These are phyloP conservation scores for carrot (Daucus carota) DNA, from an alignment of 129 eudicot species.

Conservation along the genomic window DNA sequence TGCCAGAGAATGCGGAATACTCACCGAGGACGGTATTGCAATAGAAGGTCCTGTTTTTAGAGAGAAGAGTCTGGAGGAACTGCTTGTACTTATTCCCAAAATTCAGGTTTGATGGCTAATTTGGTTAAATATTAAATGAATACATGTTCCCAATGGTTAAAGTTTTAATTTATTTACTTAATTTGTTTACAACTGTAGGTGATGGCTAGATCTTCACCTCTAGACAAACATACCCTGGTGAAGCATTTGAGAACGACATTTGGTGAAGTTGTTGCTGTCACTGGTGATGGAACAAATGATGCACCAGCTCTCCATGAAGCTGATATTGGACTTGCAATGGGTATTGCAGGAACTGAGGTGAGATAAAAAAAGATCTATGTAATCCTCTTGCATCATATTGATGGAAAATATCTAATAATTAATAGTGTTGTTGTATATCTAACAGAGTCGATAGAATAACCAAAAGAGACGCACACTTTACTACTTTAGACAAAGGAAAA, in stretches of 20 bases:
- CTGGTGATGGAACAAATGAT: slow-evolving; percentile 96
- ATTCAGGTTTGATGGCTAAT: slow-evolving; percentile 49
- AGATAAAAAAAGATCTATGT: background rate
- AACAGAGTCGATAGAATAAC: background rate
- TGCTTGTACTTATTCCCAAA: slow-evolving; percentile 62
- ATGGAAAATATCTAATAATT: background rate
- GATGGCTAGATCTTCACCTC: slow-evolving; percentile 95
- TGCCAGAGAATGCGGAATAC: slow-evolving; percentile 96
- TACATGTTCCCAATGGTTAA: background rate
- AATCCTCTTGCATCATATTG: background rate
- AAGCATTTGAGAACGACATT: slow-evolving; percentile 88
- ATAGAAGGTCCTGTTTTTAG: slow-evolving; percentile 94
- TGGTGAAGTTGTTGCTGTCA: slow-evolving; percentile 87
- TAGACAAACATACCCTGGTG: slow-evolving; percentile 88
- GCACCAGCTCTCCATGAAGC: slow-evolving; percentile 99
- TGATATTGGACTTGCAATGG: slow-evolving; percentile 98
- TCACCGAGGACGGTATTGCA: slow-evolving; percentile 92
- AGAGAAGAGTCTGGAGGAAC: slow-evolving; percentile 65
- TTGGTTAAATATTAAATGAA: background rate
- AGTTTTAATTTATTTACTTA: background rate
- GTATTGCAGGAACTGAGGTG: slow-evolving; percentile 98
- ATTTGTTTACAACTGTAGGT: slow-evolving; percentile 32
- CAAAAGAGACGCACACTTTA: background rate
- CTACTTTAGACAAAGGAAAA: background rate
- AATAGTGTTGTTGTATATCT: background rate